phyloP scores from a whole-genome alignment of 331 rosid genomes.

The Cydonia oblonga region DNA sequence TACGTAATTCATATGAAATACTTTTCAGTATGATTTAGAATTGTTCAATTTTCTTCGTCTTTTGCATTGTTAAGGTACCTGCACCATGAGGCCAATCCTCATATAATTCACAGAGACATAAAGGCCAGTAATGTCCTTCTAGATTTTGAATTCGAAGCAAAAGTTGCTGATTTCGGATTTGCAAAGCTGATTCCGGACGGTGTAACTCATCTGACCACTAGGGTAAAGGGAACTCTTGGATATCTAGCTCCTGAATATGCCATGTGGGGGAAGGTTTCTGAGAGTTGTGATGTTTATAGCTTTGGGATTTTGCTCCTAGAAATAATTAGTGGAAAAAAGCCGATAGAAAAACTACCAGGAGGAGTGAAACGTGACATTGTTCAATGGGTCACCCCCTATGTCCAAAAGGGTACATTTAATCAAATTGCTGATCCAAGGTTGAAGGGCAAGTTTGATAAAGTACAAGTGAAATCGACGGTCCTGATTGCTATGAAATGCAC shows the following conservation, averaged over 20 bases:
- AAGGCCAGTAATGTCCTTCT: slow-evolving; percentile 81
- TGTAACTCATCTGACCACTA: slow-evolving; percentile 67
- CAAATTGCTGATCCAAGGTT: slow-evolving; percentile 57
- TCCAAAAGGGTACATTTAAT: slow-evolving; percentile 39
- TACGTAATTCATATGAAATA: not conserved
- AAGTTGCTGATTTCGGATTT: slow-evolving; percentile 78
- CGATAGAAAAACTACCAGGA: slow-evolving; percentile 66
- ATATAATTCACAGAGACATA: slow-evolving; percentile 74
- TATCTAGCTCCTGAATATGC: slow-evolving; percentile 92
- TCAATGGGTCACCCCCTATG: slow-evolving; percentile 68
- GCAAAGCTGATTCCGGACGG: slow-evolving; percentile 82
- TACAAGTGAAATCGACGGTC: slow-evolving; percentile 40
- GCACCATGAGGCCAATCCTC: slow-evolving; percentile 64
- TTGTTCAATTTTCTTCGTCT: not conserved
- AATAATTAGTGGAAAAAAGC: slow-evolving; percentile 57
- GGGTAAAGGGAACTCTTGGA: slow-evolving; percentile 84
- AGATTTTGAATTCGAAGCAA: slow-evolving; percentile 46
- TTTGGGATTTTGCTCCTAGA: slow-evolving; percentile 75
- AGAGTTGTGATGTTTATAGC: slow-evolving; percentile 83
- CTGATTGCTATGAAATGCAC: slow-evolving; percentile 53
- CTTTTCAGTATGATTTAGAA: not conserved
- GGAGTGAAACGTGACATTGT: slow-evolving; percentile 82
- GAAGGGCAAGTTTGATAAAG: slow-evolving; percentile 41
- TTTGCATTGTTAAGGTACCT: slow-evolving; percentile 36
- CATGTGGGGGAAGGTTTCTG: slow-evolving; percentile 87